Base-by-base conservation (phyloP, 441 rosid species). In the Isatis lusitanica region DNA sequence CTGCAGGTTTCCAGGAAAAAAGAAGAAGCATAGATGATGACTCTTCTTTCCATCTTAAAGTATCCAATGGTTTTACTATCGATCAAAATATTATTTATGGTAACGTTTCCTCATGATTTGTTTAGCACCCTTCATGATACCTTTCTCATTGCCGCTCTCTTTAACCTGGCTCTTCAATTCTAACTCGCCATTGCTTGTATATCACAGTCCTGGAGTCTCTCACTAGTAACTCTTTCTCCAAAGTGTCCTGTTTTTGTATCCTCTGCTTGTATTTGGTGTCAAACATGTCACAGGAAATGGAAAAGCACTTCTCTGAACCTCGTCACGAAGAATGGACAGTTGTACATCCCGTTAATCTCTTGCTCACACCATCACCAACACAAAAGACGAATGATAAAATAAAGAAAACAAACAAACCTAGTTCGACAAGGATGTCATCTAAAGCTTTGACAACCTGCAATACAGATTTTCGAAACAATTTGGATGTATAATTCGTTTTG, bases 281-380 rank as follows among this genome's bases (percentile, higher is more conserved):
- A 21, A 85, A 80, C 24, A 21, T 21, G 24, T 21, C 24, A 21
- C 24, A 21, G 92, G 84, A 67, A 94, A 74, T 92, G 24, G 88
- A 86, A 92, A 17, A 92, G 84, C 1, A 95, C 95, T 82, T 92
- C 97, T 15, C 24, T 21, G 24, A 21, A 21, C 24, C 85, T 83
- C 0, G 93, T 90, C 46, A 82, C 80, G 46, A 94, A 91, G 80
- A 21, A 21, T 21, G 24, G 24, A 21, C 24, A 21, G 24, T 21
- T 21, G 24, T 21, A 21, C 24, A 21, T 21, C 24, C 24, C 24
- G 24, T 21, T 21, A 21, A 21, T 21, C 24, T 21, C 24, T 21
- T 21, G 1, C 24, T 21, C 24, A 21, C 24, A 21, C 24, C 24
- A 21, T 21, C 24, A 21, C 24, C 24, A 21, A 21, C 24, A 2